Evolutionary conservation across 2,329 filamentous ascomycete species (phyloP).

Genomic region (Penicillium brevicompactum): DNA sequence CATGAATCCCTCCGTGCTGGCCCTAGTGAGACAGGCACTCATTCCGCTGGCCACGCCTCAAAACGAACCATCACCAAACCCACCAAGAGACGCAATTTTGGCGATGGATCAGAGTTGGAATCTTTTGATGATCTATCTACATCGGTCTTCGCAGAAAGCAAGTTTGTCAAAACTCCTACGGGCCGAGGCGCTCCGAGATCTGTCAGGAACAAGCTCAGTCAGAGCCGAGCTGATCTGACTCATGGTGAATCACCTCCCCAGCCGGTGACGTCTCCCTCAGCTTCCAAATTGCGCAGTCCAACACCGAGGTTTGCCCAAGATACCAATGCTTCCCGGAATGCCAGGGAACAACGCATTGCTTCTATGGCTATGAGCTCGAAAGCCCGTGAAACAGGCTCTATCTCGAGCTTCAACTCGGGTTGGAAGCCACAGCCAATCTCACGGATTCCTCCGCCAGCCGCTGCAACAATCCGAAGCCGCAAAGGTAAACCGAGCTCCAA

Average conservation of each 20-base stretch:
- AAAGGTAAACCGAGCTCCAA: conserved; percentile 39
- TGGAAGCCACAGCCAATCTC: conserved; percentile 60
- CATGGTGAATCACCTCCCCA: conserved; percentile 48
- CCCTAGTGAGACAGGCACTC: conserved; percentile 51
- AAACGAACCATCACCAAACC: conserved; percentile 77
- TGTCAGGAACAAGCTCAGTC: conserved; percentile 54
- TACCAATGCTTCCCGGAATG: conserved; percentile 66
- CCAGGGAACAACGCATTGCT: conserved; percentile 62
- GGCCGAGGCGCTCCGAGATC: conserved; percentile 69
- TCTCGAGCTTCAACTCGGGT: conserved; percentile 58
- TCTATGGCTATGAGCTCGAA: conserved; percentile 41
- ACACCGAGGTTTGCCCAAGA: conserved; percentile 68
- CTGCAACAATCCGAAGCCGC: conserved; percentile 52
- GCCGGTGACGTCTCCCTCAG: conserved; percentile 61
- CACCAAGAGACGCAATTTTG: conserved; percentile 71
- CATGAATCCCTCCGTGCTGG: conserved; percentile 53
- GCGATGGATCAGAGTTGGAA: conserved; percentile 89
- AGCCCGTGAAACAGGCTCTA: conserved; percentile 46
- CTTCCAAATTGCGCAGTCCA: conserved; percentile 49
- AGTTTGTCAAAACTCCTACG: conserved; percentile 77
- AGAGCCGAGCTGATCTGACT: conserved; percentile 36
- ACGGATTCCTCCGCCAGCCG: conserved; percentile 51
- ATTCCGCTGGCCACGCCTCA: conserved; percentile 55
- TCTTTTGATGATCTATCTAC: conserved; percentile 94
- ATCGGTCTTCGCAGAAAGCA: conserved; percentile 77